Conservation (phyloP, 176 grass and related monocot genomes). For the Ampelocalamus luodianensis region DNA sequence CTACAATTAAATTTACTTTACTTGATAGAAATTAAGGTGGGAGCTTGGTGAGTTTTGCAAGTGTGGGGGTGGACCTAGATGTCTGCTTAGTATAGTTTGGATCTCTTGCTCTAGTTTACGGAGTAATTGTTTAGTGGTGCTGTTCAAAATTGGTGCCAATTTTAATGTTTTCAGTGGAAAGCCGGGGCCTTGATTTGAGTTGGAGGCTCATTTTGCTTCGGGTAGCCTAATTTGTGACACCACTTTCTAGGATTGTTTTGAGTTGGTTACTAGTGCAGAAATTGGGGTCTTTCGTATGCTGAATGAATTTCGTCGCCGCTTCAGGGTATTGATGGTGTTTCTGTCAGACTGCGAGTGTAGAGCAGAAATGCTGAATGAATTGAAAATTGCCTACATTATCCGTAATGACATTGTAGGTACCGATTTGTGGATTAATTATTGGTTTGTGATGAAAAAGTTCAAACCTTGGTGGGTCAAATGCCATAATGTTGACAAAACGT, state of each 20-base stretch:
- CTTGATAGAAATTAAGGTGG: neutral
- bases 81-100: neutral
- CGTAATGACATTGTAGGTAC: neutral
- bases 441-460: neutral
- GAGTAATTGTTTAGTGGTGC: neutral
- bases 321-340: neutral
- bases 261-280: neutral
- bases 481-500: neutral
- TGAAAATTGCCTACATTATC: neutral
- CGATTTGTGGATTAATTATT: neutral
- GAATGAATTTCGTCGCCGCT: neutral
- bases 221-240: neutral
- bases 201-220: neutral
- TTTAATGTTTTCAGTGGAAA: neutral
- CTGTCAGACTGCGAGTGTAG: too few species aligned
- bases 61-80: neutral
- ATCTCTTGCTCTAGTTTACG: neutral
- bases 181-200: constrained; percentile 1
- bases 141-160: neutral
- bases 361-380: neutral
- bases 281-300: neutral
- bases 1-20: neutral
- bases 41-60: neutral
- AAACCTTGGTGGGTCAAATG: too few species aligned
- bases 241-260: neutral